Base-by-base conservation (phyloP, 495 filamentous ascomycete genomes). In the Xylaria telfairii region DNA sequence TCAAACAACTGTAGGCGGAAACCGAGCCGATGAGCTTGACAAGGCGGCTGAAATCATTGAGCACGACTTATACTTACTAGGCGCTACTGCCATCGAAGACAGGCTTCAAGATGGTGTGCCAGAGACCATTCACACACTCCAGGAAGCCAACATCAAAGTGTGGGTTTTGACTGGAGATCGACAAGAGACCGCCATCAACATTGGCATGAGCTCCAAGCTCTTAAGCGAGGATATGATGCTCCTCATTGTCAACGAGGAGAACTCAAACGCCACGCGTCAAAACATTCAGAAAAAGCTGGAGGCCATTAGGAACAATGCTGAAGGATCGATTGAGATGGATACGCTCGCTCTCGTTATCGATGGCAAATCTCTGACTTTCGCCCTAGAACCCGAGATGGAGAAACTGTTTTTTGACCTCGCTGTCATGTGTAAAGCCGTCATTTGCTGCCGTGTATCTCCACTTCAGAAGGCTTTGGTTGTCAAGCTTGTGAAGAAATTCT, bases 101-200 rank as follows among this genome's bases (percentile, higher is more conserved):
- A 91, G 92, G 67, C 84, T 99, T 42, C 96, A 99, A 78, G 96
- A 99, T 77, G 96, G 96, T 67, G 96, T 99, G 4, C 96, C 96
- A 4, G 96, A 99, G 79, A 99, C 96, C 3, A 99, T 99, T 72
- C 94, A 98, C 81, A 98, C 95, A 0, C 87, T 99, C 12, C 96
- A 99, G 77, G 92, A 93, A 68, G 96, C 96, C 26, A 96, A 96
- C 37, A 98, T 99, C 81, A 99, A 99, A 83, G 90, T 99, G 56
- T 99, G 96, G 96, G 96, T 99, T 26, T 82, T 99, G 79, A 99
- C 96, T 47, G 96, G 96, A 75, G 96, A 99, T 84, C 87, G 96
- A 76, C 96, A 99, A 79, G 96, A 99, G 79, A 99, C 96, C 59
- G 96, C 96, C 61, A 99, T 99, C 84, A 99, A 99, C 77, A 99